Evolutionary conservation across 148 eudicot species (phyloP).

Genomic region (Diospyros kaki): DNA sequence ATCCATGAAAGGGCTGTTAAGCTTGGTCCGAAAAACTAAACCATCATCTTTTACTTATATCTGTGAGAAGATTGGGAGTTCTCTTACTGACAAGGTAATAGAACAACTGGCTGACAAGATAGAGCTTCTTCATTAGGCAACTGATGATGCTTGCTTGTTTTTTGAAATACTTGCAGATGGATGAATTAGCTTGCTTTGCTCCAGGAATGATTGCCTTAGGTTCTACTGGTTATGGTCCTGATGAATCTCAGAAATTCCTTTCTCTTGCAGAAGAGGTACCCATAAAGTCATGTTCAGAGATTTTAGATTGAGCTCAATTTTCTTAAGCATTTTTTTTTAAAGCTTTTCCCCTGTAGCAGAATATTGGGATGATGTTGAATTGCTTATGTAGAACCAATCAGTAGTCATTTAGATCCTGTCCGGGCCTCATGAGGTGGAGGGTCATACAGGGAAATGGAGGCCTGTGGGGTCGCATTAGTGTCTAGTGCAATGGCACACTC

Average conservation of each 20-base stretch:
- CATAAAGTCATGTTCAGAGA: background rate
- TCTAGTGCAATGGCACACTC: no score
- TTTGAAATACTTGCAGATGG: conserved; percentile 63
- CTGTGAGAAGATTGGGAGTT: conserved; percentile 68
- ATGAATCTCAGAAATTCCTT: conserved; percentile 60
- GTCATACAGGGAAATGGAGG: no score
- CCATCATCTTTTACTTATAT: conserved; percentile 84
- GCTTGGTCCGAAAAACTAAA: conserved; percentile 75
- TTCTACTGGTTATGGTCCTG: conserved; percentile 72
- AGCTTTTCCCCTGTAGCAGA: no score
- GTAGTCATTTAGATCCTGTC: no score
- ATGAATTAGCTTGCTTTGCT: conserved; percentile 97
- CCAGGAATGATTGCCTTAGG: conserved; percentile 99
- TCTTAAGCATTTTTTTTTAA: no score
- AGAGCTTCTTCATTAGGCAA: background rate
- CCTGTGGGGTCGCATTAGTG: no score
- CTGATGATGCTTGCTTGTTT: conserved; percentile 4
- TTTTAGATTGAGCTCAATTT: background rate
- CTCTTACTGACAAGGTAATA: conserved; percentile 69
- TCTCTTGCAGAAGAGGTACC: conserved; percentile 93
- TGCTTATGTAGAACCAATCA: no score
- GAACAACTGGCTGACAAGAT: background rate
- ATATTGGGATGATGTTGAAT: no score
- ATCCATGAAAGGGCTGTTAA: conserved; percentile 83
- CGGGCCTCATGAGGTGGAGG: no score